Base-by-base conservation (phyloP, 2,329 filamentous ascomycete species). In the Cyphellophora attinorum region DNA sequence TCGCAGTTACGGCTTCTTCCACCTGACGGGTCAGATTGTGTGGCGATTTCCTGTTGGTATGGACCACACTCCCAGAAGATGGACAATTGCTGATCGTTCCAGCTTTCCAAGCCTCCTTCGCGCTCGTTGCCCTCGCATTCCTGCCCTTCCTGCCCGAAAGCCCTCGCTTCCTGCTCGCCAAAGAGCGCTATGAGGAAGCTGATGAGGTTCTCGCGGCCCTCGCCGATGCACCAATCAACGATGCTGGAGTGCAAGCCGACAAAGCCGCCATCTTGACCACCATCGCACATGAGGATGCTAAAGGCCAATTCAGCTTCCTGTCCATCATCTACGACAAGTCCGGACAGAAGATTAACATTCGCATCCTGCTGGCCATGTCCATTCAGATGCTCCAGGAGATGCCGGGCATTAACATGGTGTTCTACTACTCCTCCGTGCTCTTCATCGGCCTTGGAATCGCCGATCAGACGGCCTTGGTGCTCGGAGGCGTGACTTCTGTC, bases 1-100 rank as follows among this genome's bases (percentile, higher is more conserved):
- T n/a, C n/a, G n/a, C n/a, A n/a, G n/a, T n/a, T 72, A 64, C 37
- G 66, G 67, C 3, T 61, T 72, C 38, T 64, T 60, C 6, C 72
- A 65, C 42, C 45, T 59, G 2, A 47, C 44, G 3, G 62, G 64
- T 4, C 45, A 57, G 0, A 51, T 67, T 10, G 53, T 61, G 0
- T 68, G 65, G 65, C 47, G 65, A 23, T 51, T 66, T 3, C 63
- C 64, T 0, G 27, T 40, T 19, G n/a, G n/a, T 30, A 31, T 29
- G 30, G 10, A 27, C 11, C 17, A 8, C 25, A 13, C 12, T 33
- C n/a, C 51, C n/a, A n/a, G n/a, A n/a, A n/a, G n/a, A n/a, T n/a
- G n/a, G n/a, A n/a, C n/a, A n/a, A n/a, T n/a, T 70, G 3, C n/a
- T n/a, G n/a, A n/a, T n/a, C n/a, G n/a, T n/a, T n/a, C n/a, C n/a